Base-by-base conservation (phyloP, 2,329 filamentous ascomycete species). In the Ophiostoma ips region DNA sequence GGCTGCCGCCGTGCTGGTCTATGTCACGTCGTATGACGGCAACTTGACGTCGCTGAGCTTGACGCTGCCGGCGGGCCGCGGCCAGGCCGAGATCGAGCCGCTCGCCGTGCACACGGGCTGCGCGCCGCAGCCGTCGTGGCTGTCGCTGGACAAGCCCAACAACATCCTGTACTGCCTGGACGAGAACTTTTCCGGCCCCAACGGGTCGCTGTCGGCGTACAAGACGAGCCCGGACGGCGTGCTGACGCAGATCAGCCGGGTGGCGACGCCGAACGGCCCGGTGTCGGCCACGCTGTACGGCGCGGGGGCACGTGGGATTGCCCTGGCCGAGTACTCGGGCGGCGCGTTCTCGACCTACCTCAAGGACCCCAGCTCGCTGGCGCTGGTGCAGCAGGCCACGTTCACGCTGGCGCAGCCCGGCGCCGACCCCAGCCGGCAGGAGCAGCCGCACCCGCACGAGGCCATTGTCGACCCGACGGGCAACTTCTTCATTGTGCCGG, bases 381-480 rank as follows among this genome's bases (percentile, higher is more conserved):
- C 59, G 9, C 55, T 64, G 31, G 53, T 71, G 31, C 59, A 70
- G 52, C 63, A 63, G 48, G 58, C 65, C 50, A 63, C 62, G 1
- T 76, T 67, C 59, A 62, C 60, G 48, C 60, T 72, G 53, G 53
- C 57, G 10, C 58, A 62, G 8, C 63, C 66, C 4, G 67, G 68
- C 1, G 58, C 67, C 33, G 60, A 65, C 49, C 60, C 65, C 2
- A 60, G 63, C 5, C 73, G 75, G 48, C 77, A 84, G 62, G 68
- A 75, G 38, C 67, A 70, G 7, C 67, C 80, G 3, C 78, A 82
- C 59, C 79, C 80, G 16, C 81, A 85, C 62, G 66, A 82, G 59
- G 72, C 75, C n/a, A 61, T 83, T 48, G 60, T 81, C 33, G 82
- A 86, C 60, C 82, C 81, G 7, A 81, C 76, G 2, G 75, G 73